Conservation (phyloP, 257 asterid genomes). For the Handroanthus guayacan region DNA sequence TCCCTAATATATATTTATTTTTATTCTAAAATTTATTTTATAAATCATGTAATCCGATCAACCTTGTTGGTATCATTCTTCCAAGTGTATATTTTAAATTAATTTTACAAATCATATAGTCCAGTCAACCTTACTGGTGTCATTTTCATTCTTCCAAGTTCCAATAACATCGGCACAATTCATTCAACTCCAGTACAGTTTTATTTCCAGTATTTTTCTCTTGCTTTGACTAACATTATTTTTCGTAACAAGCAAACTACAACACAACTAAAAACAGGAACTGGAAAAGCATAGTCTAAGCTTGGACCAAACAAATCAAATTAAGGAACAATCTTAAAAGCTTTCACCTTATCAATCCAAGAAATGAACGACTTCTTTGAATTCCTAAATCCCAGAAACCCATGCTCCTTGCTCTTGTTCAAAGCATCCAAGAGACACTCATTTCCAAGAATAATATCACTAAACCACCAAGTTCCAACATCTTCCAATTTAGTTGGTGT, state of each 20-base stretch:
- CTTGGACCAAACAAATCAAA: not conserved
- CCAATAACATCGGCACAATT: not conserved
- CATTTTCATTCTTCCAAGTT: not conserved
- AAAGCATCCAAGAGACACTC: constrained; percentile 59
- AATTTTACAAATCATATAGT: no score
- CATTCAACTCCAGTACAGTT: not conserved
- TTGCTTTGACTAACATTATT: not conserved
- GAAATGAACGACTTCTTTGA: constrained; percentile 73
- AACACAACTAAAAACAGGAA: not conserved
- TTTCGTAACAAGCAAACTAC: constrained; percentile 1
- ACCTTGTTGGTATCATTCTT: no score
- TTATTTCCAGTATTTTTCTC: constrained; percentile 8
- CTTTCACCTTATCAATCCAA: constrained; percentile 89
- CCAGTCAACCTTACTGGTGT: no score
- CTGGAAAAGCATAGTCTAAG: not conserved
- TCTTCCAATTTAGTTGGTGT: constrained; percentile 64
- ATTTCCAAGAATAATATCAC: constrained; percentile 47
- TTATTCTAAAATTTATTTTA: no score
- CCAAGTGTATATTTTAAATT: no score
- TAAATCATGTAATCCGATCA: no score
- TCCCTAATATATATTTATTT: not conserved
- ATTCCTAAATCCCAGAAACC: constrained; percentile 90
- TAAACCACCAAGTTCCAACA: constrained; percentile 86
- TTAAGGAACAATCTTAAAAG: constrained; percentile 79
- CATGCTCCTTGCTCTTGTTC: constrained; percentile 98